phyloP scores from a whole-genome alignment of 352 stramenopile species.

The Phytopythium aichiense region DNA sequence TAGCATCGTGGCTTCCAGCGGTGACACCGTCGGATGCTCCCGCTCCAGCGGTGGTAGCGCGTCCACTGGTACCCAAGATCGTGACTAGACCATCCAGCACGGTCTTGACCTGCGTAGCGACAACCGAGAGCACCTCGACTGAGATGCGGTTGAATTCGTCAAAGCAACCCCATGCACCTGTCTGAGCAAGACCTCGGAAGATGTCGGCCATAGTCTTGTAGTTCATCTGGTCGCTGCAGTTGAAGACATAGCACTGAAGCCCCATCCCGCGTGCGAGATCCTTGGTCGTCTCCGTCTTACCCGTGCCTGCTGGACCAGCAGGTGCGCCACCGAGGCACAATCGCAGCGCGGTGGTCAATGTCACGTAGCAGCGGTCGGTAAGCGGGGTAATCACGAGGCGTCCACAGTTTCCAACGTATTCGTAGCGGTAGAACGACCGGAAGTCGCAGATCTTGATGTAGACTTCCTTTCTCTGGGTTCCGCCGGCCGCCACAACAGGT shows the following conservation, averaged over 20 bases:
- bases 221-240: constrained; percentile 90
- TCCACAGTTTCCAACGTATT: constrained; percentile 95
- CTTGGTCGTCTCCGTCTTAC: constrained; percentile 87
- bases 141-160: constrained; percentile 97
- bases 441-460: constrained; percentile 92
- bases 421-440: constrained; percentile 92
- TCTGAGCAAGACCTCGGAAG: constrained; percentile 93
- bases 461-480: constrained; percentile 54
- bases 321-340: constrained; percentile 77
- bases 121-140: constrained; percentile 94
- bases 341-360: constrained; percentile 73
- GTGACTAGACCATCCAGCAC: constrained; percentile 86
- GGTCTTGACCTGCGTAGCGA: constrained; percentile 97
- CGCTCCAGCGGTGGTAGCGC: background rate
- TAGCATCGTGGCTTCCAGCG: constrained; percentile 10
- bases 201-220: constrained; percentile 97
- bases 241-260: constrained; percentile 85
- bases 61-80: constrained; percentile 12
- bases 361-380: constrained; percentile 85
- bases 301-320: constrained; percentile 74
- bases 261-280: constrained; percentile 74
- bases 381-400: constrained; percentile 81
- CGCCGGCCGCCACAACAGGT: constrained; percentile 33
- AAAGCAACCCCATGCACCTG: constrained; percentile 95
- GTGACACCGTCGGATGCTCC: background rate